Evolutionary conservation across 768 basidiomycete genomes (phyloP).

Genomic region (Phaeotremella skinneri): DNA sequence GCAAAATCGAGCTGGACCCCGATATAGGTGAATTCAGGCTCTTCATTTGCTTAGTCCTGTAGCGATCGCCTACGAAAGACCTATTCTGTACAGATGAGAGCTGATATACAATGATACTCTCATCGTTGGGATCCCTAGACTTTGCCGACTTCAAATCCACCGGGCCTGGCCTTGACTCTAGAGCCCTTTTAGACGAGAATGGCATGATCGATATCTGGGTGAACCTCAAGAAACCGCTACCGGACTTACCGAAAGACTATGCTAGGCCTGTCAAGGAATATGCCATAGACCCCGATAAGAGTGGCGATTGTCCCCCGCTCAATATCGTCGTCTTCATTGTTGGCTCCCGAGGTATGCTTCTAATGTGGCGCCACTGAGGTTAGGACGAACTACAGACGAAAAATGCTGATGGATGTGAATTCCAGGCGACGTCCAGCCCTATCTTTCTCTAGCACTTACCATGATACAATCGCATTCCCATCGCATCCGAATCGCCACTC

Average conservation of each 20-base stretch:
- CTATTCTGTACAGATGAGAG: not conserved
- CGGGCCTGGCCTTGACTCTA: constrained; percentile 41
- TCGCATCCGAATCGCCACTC: constrained; percentile 63
- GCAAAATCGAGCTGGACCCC: constrained; percentile 40
- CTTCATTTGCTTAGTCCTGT: not conserved
- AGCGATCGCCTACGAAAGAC: not conserved
- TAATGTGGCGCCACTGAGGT: not conserved
- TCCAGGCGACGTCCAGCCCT: constrained; percentile 67
- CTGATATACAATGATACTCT: not conserved
- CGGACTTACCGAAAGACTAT: constrained; percentile 58
- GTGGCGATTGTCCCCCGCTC: constrained; percentile 50
- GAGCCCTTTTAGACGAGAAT: constrained; percentile 37
- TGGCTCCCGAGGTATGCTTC: constrained; percentile 60
- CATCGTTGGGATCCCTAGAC: constrained; percentile 17
- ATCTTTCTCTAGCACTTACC: constrained; percentile 60
- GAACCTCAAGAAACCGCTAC: constrained; percentile 57
- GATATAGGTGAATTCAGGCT: constrained; percentile 25
- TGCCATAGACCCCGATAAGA: constrained; percentile 50
- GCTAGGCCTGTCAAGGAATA: constrained; percentile 58
- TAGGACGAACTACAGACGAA: not conserved
- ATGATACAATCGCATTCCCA: constrained; percentile 58
- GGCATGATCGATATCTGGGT: constrained; percentile 51
- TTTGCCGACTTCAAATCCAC: constrained; percentile 30
- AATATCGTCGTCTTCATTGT: constrained; percentile 68
- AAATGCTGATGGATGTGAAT: not conserved